Percentiles rank a stretch among this genome's conserved stretches.
Conservation (phyloP, 306 rosid species). For the Lablab purpureus region DNA sequence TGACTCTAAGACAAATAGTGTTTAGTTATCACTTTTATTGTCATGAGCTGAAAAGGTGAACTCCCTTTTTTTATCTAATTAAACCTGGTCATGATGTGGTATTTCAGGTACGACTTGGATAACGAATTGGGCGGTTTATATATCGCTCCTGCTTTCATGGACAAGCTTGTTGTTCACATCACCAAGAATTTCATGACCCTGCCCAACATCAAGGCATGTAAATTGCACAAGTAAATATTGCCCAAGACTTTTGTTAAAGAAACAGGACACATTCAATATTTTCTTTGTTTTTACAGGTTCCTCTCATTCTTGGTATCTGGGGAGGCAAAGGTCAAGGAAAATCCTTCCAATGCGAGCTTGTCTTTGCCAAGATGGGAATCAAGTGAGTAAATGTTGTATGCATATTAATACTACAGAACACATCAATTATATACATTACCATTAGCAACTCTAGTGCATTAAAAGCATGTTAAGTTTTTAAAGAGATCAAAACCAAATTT, state of each 20-base stretch:
- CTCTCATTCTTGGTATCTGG: slow-evolving; percentile 97
- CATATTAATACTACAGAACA: not conserved
- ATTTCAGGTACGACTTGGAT: slow-evolving; percentile 74
- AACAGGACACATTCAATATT: slow-evolving; percentile 1
- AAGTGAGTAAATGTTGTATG: slow-evolving; percentile 57
- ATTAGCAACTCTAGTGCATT: not conserved
- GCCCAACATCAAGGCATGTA: slow-evolving; percentile 87
- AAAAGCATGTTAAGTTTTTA: too few species aligned
- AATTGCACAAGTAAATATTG: not conserved
- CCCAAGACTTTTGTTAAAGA: not conserved
- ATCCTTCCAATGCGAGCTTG: slow-evolving; percentile 98
- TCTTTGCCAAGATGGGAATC: slow-evolving; percentile 98
- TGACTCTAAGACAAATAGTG: not conserved
- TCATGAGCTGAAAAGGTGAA: not conserved
- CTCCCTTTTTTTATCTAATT: slow-evolving; percentile 12
- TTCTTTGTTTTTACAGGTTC: slow-evolving; percentile 61
- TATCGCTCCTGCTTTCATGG: slow-evolving; percentile 98
- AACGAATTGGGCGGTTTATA: slow-evolving; percentile 78
- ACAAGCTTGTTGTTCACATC: slow-evolving; percentile 98
- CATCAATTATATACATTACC: not conserved
- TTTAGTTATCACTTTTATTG: slow-evolving; percentile 18
- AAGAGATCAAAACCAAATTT: not conserved
- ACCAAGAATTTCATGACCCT: slow-evolving; percentile 87
- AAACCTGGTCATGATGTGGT: slow-evolving; percentile 8
- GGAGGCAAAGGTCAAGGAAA: slow-evolving; percentile 99